phyloP scores from a whole-genome alignment of 805 yeast species.

The Pichia kluyveri region DNA sequence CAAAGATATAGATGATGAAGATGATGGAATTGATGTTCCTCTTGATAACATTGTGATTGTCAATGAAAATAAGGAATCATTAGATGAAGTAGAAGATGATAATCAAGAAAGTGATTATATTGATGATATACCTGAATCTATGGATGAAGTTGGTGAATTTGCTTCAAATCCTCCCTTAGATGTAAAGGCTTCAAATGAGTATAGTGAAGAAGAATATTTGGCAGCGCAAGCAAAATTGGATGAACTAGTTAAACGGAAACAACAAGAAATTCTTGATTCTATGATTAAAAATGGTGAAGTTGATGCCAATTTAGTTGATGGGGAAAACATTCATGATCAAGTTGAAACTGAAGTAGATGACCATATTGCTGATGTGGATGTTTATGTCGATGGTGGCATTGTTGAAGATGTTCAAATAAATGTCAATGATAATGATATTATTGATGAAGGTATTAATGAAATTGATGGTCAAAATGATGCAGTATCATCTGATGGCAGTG shows the following conservation, averaged over 20 bases:
- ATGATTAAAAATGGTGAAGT: constrained; percentile 15
- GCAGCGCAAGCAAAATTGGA: constrained; percentile 22
- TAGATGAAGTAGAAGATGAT: background rate
- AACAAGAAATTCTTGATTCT: constrained; percentile 21
- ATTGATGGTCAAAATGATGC: too few relatives aligned
- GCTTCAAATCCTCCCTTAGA: background rate
- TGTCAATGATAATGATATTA: background rate
- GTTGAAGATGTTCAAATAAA: constrained; percentile 3
- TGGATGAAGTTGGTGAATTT: constrained; percentile 5
- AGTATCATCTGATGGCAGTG: background rate
- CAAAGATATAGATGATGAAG: background rate
- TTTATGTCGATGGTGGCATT: background rate
- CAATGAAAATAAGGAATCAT: background rate
- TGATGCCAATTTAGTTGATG: constrained; percentile 10
- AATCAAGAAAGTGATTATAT: constrained; percentile 3
- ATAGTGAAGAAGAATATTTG: constrained; percentile 18
- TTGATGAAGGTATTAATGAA: background rate
- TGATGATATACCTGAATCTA: constrained; percentile 5
- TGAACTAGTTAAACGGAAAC: constrained; percentile 18
- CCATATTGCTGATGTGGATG: background rate
- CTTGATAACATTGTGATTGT: background rate
- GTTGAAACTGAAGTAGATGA: background rate
- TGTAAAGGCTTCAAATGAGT: constrained; percentile 5
- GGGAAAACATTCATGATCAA: background rate
- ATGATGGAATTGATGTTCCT: background rate